phyloP scores from a whole-genome alignment of 805 yeast species.

The Candida ulmi region DNA sequence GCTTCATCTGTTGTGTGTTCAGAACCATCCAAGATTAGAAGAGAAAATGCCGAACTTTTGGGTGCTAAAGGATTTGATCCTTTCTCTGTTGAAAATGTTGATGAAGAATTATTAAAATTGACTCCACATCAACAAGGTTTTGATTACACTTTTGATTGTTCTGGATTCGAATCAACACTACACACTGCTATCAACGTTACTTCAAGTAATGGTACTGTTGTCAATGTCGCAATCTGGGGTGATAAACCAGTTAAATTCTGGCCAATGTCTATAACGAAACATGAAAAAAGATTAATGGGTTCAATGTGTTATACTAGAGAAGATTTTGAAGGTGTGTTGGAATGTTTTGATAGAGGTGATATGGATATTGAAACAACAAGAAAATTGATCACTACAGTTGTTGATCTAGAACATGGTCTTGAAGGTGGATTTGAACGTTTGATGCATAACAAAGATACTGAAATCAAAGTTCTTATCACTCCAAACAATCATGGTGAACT shows the following conservation, averaged over 20 bases:
- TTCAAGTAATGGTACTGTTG: conserved; percentile 49
- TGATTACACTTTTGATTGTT: conserved; percentile 46
- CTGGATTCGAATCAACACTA: conserved; percentile 50
- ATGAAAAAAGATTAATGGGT: conserved; percentile 52
- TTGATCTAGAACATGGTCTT: conserved; percentile 43
- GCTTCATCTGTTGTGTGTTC: conserved; percentile 40
- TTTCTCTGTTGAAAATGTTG: conserved; percentile 26
- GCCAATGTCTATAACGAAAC: conserved; percentile 51
- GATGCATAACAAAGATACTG: conserved; percentile 45
- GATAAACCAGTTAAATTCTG: conserved; percentile 39
- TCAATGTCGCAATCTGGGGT: conserved; percentile 65
- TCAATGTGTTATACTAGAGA: conserved; percentile 54
- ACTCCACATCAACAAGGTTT: conserved; percentile 40
- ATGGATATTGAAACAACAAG: conserved; percentile 39
- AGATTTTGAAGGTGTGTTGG: conserved; percentile 54
- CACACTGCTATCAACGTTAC: conserved; percentile 45
- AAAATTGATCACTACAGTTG: conserved; percentile 48
- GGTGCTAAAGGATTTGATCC: conserved; percentile 51
- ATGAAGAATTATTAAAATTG: conserved; percentile 33
- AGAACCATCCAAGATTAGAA: conserved; percentile 44
- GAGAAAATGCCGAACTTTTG: conserved; percentile 41
- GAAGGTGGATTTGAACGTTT: conserved; percentile 49
- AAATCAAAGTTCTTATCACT: conserved; percentile 48
- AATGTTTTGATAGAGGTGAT: conserved; percentile 40
- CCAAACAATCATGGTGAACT: conserved; percentile 38